Conservation (phyloP, 1,284 basidiomycete species). For the Tilletia caries region DNA sequence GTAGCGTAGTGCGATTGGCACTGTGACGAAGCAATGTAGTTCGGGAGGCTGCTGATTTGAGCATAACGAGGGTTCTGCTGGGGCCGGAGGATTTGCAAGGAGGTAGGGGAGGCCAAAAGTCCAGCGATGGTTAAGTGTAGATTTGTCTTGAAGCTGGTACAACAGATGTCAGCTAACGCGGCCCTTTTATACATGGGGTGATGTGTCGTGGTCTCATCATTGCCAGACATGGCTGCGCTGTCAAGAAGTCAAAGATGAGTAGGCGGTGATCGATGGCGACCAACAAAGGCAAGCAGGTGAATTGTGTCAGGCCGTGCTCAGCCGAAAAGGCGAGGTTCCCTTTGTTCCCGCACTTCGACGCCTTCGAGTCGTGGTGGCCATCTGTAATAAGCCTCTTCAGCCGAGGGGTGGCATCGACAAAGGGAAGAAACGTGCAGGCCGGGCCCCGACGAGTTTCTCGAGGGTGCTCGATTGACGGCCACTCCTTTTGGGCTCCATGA, state of each 20-base stretch:
- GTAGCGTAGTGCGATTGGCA: not conserved
- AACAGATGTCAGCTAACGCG: not conserved
- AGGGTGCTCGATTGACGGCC: no score
- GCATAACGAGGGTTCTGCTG: no score
- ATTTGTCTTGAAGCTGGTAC: not conserved
- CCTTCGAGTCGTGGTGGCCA: not conserved
- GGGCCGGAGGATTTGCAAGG: not conserved
- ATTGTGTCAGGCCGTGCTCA: not conserved
- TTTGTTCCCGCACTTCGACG: not conserved
- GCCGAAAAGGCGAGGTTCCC: not conserved
- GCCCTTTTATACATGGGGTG: not conserved
- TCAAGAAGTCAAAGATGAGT: no score
- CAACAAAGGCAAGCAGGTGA: not conserved
- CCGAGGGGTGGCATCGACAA: no score
- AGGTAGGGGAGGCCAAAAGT: no score
- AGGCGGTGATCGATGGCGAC: no score
- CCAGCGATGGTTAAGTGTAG: no score
- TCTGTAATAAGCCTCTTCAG: no score
- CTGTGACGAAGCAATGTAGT: not conserved
- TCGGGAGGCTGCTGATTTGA: not conserved
- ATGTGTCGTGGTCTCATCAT: not conserved
- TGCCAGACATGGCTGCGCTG: not conserved
- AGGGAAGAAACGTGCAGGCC: no score
- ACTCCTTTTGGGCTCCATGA: no score
- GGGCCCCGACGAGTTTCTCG: no score